phyloP scores from a whole-genome alignment of 345 rosid species.

The Bretschneidera sinensis region DNA sequence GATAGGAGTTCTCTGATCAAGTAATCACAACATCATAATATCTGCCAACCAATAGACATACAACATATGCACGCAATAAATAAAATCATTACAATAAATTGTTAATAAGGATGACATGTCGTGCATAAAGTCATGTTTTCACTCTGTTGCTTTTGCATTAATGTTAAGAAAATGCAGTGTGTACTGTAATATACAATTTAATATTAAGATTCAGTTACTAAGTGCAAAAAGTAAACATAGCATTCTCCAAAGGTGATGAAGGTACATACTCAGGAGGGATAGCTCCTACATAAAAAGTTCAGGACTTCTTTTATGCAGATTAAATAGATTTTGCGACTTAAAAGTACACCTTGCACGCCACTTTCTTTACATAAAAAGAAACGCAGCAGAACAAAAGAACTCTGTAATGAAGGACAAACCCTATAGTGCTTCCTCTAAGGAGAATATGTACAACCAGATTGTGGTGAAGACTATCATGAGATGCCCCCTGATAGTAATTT shows the following conservation, averaged over 20 bases:
- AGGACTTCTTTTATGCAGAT: slow-evolving; percentile 11
- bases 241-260: slow-evolving; percentile 7
- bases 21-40: not conserved
- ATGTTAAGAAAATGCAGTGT: slow-evolving; percentile 12
- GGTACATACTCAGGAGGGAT: slow-evolving; percentile 16
- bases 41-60: not conserved
- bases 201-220: not conserved
- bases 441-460: slow-evolving; percentile 39
- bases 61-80: not conserved
- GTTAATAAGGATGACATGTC: slow-evolving; percentile 28
- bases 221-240: too few species aligned
- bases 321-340: slow-evolving; percentile 18
- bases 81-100: not conserved
- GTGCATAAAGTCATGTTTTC: slow-evolving; percentile 8
- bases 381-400: slow-evolving; percentile 6
- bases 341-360: slow-evolving; percentile 8
- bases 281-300: not conserved
- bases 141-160: slow-evolving; percentile 4
- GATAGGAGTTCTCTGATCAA: slow-evolving; percentile 22
- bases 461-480: slow-evolving; percentile 16
- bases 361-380: slow-evolving; percentile 11
- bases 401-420: slow-evolving; percentile 10
- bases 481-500: slow-evolving; percentile 11
- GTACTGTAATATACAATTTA: slow-evolving; percentile 3
- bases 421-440: slow-evolving; percentile 17